Evolutionary conservation across 1,139 yeast genomes (phyloP).

Genomic region (Hanseniaspora gamundiae): DNA sequence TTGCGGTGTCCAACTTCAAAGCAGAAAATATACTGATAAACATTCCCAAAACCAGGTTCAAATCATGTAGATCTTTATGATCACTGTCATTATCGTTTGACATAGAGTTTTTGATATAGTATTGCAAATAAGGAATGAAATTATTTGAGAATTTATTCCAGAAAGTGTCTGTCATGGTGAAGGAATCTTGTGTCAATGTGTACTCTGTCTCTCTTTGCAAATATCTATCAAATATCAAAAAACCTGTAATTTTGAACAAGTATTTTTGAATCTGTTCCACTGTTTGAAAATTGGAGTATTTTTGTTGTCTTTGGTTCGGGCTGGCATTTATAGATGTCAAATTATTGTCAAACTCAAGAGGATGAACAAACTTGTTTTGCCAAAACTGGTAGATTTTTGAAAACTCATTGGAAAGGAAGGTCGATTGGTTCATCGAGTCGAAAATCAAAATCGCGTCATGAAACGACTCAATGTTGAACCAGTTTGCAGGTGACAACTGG

Average conservation of each 20-base stretch:
- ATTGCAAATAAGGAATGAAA: constrained; percentile 40
- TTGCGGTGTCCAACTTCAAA: constrained; percentile 44
- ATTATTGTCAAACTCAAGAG: constrained; percentile 33
- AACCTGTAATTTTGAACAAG: constrained; percentile 58
- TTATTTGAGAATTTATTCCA: constrained; percentile 63
- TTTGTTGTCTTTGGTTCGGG: constrained; percentile 15
- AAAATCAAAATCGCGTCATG: constrained; percentile 80
- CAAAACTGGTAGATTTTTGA: constrained; percentile 65
- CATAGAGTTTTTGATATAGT: constrained; percentile 23
- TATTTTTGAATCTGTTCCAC: constrained; percentile 28
- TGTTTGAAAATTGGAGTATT: constrained; percentile 26
- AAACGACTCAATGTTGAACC: constrained; percentile 48
- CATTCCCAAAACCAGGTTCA: constrained; percentile 55
- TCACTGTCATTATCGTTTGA: constrained; percentile 17
- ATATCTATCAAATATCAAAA: constrained; percentile 63
- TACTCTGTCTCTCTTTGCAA: constrained; percentile 46
- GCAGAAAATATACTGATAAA: constrained; percentile 71
- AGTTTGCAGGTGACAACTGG: constrained; percentile 19
- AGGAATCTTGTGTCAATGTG: constrained; percentile 41
- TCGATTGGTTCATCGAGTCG: constrained; percentile 55
- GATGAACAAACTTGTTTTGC: constrained; percentile 61
- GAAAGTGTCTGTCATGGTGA: constrained; percentile 51
- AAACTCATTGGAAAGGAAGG: constrained; percentile 47
- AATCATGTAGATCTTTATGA: constrained; percentile 30
- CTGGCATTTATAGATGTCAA: constrained; percentile 7